Conservation (phyloP, 768 basidiomycete species). For the Auricularia auricula-judae region DNA sequence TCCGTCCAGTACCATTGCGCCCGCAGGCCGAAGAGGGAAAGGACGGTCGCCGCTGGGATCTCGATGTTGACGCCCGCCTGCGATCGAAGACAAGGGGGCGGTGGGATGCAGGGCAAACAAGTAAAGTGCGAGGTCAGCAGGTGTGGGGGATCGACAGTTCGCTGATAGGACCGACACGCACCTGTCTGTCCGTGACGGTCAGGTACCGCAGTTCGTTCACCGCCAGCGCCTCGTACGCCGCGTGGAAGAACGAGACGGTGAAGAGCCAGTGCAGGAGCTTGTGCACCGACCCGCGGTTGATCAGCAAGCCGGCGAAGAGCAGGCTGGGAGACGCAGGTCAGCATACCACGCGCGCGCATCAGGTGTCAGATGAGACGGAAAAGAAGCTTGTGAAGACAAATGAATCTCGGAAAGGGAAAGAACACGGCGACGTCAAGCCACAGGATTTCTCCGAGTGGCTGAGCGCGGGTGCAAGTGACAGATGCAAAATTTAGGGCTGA, state of each 20-base stretch:
- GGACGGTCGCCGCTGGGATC: constrained; percentile 89
- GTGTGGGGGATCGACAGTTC: not conserved
- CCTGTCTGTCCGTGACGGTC: constrained; percentile 83
- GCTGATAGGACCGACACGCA: constrained; percentile 22
- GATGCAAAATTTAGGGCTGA: not conserved
- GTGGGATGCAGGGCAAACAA: constrained; percentile 2
- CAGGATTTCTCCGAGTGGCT: not conserved
- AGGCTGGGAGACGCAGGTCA: constrained; percentile 38
- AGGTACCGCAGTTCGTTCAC: constrained; percentile 95
- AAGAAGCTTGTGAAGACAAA: not conserved
- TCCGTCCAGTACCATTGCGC: constrained; percentile 90
- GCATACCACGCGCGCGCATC: not conserved
- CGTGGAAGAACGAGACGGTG: constrained; percentile 95
- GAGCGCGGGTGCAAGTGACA: not conserved
- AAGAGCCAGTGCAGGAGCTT: constrained; percentile 74
- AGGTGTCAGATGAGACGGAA: not conserved
- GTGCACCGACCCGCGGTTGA: constrained; percentile 82
- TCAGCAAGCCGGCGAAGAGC: constrained; percentile 88
- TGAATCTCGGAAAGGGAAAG: not conserved
- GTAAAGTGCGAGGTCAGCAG: constrained; percentile 1
- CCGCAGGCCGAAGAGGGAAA: constrained; percentile 86
- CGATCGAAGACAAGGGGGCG: constrained; percentile 3
- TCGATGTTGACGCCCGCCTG: constrained; percentile 96
- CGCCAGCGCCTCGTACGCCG: constrained; percentile 93
- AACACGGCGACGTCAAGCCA: not conserved